Conservation (phyloP, 495 filamentous ascomycete genomes). For the Hypoxylon crocopeplum region DNA sequence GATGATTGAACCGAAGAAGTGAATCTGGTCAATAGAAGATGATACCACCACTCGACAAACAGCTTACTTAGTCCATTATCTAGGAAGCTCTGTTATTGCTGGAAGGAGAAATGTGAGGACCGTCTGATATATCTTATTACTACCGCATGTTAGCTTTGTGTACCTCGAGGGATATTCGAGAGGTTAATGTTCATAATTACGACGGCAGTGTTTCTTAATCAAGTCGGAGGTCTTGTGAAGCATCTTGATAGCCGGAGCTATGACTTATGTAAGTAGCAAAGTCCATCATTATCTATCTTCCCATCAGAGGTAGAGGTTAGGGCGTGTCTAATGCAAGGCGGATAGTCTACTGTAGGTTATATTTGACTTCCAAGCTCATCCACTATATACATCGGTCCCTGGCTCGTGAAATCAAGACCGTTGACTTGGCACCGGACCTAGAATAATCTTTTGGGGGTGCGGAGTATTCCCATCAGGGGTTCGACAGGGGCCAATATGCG, state of each 20-base stretch:
- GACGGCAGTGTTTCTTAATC: not conserved
- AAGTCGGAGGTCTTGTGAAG: not conserved
- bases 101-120: not conserved
- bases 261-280: slow-evolving; percentile 12
- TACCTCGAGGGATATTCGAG: not conserved
- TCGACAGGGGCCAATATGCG: slow-evolving; percentile 6
- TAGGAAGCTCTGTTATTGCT: slow-evolving; percentile 2
- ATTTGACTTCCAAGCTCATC: slow-evolving; percentile 3
- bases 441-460: not conserved
- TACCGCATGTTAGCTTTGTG: slow-evolving; percentile 11
- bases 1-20: slow-evolving; percentile 28
- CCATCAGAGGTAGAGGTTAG: not conserved
- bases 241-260: slow-evolving; percentile 8
- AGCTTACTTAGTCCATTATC: not conserved
- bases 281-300: slow-evolving; percentile 1
- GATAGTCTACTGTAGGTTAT: slow-evolving; percentile 10
- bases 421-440: no score
- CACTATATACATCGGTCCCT: not conserved
- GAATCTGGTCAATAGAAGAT: not conserved
- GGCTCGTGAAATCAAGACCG: not conserved
- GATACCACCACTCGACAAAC: slow-evolving; percentile 1
- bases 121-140: not conserved
- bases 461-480: not conserved
- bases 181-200: no score
- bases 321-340: slow-evolving; percentile 9